A percentile compares a stretch with the other conserved stretches of the same genome.
phyloP scores from a whole-genome alignment of 306 rosid species.

The Ceratonia siliqua region DNA sequence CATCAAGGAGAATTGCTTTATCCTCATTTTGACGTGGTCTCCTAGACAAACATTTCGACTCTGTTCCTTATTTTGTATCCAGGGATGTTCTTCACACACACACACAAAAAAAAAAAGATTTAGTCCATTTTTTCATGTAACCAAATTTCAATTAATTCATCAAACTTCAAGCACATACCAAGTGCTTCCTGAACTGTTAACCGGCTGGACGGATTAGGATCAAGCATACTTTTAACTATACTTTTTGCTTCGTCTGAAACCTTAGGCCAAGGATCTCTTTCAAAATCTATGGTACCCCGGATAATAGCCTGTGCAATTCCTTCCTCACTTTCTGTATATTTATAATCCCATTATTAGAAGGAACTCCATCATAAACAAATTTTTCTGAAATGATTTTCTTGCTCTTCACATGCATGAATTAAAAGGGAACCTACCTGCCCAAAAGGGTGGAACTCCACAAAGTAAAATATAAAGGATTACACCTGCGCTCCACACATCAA shows the following conservation, averaged over 20 bases:
- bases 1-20: conserved; percentile 90
- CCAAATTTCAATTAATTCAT: not conserved
- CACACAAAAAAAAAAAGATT: conserved; percentile 21
- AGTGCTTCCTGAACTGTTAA: conserved; percentile 79
- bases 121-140: conserved; percentile 21
- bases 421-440: conserved; percentile 71
- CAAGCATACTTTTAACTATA: conserved; percentile 77
- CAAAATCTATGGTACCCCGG: conserved; percentile 62
- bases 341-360: conserved; percentile 38
- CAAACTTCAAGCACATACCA: conserved; percentile 46
- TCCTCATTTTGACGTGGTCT: conserved; percentile 78
- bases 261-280: conserved; percentile 90
- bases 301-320: conserved; percentile 93
- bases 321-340: conserved; percentile 79
- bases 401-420: conserved; percentile 9
- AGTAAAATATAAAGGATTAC: conserved; percentile 89
- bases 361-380: not conserved
- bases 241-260: conserved; percentile 84
- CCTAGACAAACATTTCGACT: conserved; percentile 65
- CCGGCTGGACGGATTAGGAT: conserved; percentile 76
- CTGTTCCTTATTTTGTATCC: conserved; percentile 72
- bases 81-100: conserved; percentile 66
- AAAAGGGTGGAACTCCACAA: conserved; percentile 97
- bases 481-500: conserved; percentile 95
- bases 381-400: conserved; percentile 1